A percentile compares a stretch with the other conserved stretches of the same genome.
Conservation (phyloP, 768 basidiomycete species). For the Amanita pallidorosea region DNA sequence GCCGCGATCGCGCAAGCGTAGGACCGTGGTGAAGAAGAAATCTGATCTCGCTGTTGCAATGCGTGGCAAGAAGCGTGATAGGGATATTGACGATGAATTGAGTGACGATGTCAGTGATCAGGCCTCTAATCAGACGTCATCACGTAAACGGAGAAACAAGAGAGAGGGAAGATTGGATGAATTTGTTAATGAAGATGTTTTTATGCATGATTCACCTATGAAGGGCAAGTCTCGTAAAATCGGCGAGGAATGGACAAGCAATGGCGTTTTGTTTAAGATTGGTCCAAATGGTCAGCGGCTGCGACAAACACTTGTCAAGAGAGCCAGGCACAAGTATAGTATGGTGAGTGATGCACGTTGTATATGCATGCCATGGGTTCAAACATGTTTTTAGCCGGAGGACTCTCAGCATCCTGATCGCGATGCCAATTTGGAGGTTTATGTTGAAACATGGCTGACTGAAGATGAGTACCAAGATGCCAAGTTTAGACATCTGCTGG, state of each 20-base stretch:
- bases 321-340: conserved; percentile 53
- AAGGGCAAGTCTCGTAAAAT: conserved; percentile 47
- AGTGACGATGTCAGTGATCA: conserved; percentile 31
- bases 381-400: conserved; percentile 37
- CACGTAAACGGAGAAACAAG: conserved; percentile 50
- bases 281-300: conserved; percentile 60
- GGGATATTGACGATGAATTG: conserved; percentile 37
- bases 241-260: conserved; percentile 70
- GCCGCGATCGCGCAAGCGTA: conserved; percentile 44
- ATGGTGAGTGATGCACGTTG: conserved; percentile 43
- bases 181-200: conserved; percentile 27
- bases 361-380: conserved; percentile 2
- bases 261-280: conserved; percentile 63
- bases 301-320: conserved; percentile 62
- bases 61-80: conserved; percentile 61
- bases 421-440: conserved; percentile 55
- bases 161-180: conserved; percentile 13
- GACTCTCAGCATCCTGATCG: conserved; percentile 76
- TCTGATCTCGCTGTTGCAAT: conserved; percentile 25
- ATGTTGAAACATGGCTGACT: conserved; percentile 70
- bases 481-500: conserved; percentile 50
- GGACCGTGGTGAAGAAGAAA: conserved; percentile 43
- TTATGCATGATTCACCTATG: conserved; percentile 38
- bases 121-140: conserved; percentile 13
- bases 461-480: conserved; percentile 63